A percentile compares a stretch with the other conserved stretches of the same genome.
These are phyloP conservation scores for Aureobasidium zeae DNA, from an alignment of 2,329 filamentous ascomycete genomes.

Conservation along the genomic window DNA sequence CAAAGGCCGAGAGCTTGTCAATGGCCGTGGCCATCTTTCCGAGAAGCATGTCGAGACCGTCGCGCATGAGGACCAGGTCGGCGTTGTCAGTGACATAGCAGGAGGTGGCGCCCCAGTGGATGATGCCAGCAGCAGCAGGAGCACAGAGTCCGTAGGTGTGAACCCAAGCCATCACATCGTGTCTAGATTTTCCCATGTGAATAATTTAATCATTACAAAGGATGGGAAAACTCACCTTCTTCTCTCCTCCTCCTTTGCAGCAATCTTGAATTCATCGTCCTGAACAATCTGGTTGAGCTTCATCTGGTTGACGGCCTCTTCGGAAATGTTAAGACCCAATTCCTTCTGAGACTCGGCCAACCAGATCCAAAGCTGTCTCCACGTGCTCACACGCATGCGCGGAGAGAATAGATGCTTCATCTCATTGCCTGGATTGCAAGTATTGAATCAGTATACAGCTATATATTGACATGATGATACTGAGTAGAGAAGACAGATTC, in stretches of 20 bases:
- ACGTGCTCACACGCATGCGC: conserved; percentile 64
- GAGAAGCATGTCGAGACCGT: conserved; percentile 66
- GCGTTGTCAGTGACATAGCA: conserved; percentile 64
- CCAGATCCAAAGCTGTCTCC: conserved; percentile 77
- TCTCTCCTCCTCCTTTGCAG: conserved; percentile 41
- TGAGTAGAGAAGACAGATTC: conserved; percentile 8
- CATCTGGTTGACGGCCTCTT: conserved; percentile 47
- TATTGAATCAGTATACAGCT: conserved; percentile 15
- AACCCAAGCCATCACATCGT: conserved; percentile 48
- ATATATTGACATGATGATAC: background rate
- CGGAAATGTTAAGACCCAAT: conserved; percentile 65
- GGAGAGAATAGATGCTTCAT: conserved; percentile 75
- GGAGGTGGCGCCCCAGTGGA: conserved; percentile 63
- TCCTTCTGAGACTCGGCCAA: conserved; percentile 76
- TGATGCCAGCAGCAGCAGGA: conserved; percentile 70
- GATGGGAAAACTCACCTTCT: conserved; percentile 18
- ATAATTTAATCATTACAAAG: background rate
- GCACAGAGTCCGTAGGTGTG: conserved; percentile 59
- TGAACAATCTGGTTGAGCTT: conserved; percentile 36
- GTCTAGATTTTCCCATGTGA: conserved; percentile 19
- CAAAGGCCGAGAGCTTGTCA: conserved; percentile 62
- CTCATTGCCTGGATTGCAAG: conserved; percentile 35
- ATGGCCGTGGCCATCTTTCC: conserved; percentile 73
- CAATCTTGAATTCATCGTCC: conserved; percentile 40
- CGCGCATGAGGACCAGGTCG: conserved; percentile 66